phyloP scores from a whole-genome alignment of 148 eudicot species.

The Pouteria glomerata region DNA sequence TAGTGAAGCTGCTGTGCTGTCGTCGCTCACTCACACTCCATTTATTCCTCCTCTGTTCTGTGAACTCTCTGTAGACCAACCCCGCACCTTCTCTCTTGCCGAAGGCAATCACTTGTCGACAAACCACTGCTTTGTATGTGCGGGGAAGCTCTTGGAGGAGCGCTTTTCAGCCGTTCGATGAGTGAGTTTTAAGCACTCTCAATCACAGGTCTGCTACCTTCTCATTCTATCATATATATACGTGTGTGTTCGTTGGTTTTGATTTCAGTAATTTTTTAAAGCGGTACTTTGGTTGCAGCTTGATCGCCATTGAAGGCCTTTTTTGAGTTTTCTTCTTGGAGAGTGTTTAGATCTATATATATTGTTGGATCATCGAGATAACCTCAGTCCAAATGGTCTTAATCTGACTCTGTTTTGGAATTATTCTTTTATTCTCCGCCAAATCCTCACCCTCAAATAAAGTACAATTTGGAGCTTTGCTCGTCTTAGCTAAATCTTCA shows the following conservation, averaged over 20 bases:
- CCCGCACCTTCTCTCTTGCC: neutral
- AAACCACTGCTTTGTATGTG: constrained; percentile 5
- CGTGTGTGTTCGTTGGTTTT: neutral
- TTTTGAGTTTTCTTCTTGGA: constrained; percentile 23
- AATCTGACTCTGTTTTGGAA: neutral
- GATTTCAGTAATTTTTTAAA: neutral
- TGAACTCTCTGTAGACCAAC: neutral
- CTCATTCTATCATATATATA: neutral
- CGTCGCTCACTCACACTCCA: no score
- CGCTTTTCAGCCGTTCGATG: constrained; percentile 3
- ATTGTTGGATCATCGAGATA: neutral
- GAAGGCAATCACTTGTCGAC: constrained; percentile 20
- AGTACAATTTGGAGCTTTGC: neutral
- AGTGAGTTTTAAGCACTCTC: neutral
- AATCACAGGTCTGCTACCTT: neutral
- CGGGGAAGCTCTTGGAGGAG: neutral
- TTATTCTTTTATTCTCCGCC: neutral
- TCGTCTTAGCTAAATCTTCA: neutral
- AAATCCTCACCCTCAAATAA: constrained; percentile 1
- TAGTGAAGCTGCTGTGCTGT: no score
- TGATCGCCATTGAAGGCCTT: constrained; percentile 1
- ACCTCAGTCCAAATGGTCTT: neutral
- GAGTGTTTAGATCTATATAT: constrained; percentile 2
- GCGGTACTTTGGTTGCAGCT: neutral
- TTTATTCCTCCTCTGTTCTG: neutral